Evolutionary conservation across 2,329 filamentous ascomycete genomes (phyloP), one percentile per base, ranked within the genome.

Genomic region (Dactylellina drechsleri): DNA sequence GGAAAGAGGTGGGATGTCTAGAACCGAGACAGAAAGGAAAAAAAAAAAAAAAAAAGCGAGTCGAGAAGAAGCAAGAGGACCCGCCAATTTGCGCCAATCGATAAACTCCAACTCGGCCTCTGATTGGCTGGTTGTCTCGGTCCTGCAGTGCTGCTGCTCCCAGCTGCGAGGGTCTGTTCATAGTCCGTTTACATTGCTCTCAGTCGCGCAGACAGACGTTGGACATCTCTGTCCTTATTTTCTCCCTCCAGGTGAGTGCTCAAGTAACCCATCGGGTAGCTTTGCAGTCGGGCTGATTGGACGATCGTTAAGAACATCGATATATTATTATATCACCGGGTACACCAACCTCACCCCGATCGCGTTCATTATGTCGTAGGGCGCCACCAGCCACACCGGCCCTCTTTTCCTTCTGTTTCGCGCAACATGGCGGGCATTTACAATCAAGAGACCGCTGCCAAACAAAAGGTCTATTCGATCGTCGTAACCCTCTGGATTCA

Each of bases 61-160:
- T 41, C 18, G 31, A 43, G 53, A 50, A 52, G 23, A 56, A 26
- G 8, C 18, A 40, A 60, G 64, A 75, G 52, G 45, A 45, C 58
- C 71, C 58, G 64, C 71, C 64, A 75, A 28, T 52, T 58, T 66
- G 54, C 52, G 71, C 71, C 66, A 68, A 75, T 75, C 71, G 71
- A 75, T 75, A 75, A 75, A 57, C 52, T 67, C 6, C 6, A 5
- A 26, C 59, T 41, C 54, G n/a, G 15, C 52, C 28, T 65, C 41
- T 65, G 52, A 72, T 60, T 26, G 43, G 53, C 47, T 52, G 28
- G 59, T 40, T 28, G 31, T 15, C 49, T 41, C 18, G 23, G 23
- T 23, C 47, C 52, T 31, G 64, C 52, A 49, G 54, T 49, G 50
- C 40, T 23, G 43, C 23, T 28, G 36, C 56, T 41, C 31, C 57